Evolutionary conservation across 176 grass and related monocot species (phyloP), one percentile per base, ranked within the genome.

Genomic region (Oryza nivara): DNA sequence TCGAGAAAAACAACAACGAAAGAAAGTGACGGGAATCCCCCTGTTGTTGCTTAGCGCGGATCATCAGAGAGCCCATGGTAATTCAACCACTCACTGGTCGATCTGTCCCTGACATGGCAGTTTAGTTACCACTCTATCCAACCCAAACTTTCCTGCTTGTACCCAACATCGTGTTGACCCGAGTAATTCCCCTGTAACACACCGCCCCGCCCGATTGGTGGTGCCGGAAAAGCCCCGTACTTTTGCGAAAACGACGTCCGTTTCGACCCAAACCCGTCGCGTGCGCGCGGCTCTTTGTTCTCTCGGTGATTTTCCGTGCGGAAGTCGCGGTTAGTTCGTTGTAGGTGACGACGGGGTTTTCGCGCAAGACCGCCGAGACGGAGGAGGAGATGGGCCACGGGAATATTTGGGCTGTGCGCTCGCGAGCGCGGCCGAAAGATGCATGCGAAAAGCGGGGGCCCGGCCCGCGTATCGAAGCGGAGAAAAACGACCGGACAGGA

Each of bases 41-140:
- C 38, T 40, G 38, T 36, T 60, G 17, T 60, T 60, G 54, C 17
- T 60, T 60, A n/a, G 54, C 54, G 54, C 54, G 54, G 54, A 60
- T 41, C 5, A 36, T 36, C 54, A 48, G 8, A 40, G n/a, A 65
- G 38, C 22, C 11, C 52, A 41, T 28, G 69, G 43, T 51, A 83
- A 88, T 72, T 9, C 54, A n/a, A n/a, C 54, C 4, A 60, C 74
- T 16, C 51, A 14, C 51, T 40, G 30, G 35, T 74, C 32, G 81
- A 85, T 81, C 65, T 82, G 84, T 32, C 47, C 28, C 70, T 92
- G 90, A 92, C 82, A 15, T 81, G 85, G 90, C 71, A 85, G 52
- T 56, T 56, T 56, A 56, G 5, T 36, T 36, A 36, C 52, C 52
- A 19, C 52, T 56, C 52, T 84, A 80, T 70, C 35, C 34, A 60